Conservation (phyloP, 768 basidiomycete genomes). For the Multifurca ochricompacta region DNA sequence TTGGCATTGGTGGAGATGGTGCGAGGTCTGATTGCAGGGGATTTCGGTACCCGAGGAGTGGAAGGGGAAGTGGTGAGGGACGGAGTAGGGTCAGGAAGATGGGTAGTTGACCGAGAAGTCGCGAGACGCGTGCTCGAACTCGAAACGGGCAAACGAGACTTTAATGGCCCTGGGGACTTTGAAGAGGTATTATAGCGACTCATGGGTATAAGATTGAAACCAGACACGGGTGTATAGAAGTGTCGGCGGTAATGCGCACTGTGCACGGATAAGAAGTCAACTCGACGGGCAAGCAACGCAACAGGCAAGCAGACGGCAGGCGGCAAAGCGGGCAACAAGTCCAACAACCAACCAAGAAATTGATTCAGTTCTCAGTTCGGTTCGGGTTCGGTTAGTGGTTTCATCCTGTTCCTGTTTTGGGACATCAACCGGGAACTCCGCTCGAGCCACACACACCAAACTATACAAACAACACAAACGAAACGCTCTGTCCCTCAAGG, state of each 20-base stretch:
- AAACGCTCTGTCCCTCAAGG: not conserved
- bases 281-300: too few species aligned
- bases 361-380: too few species aligned
- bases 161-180: slow-evolving; percentile 1
- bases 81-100: not conserved
- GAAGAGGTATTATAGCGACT: not conserved
- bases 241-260: too few species aligned
- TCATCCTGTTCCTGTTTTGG: not conserved
- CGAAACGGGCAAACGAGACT: slow-evolving; percentile 10
- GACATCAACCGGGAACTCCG: slow-evolving; percentile 2
- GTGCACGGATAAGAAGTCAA: too few species aligned
- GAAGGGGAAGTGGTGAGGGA: not conserved
- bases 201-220: not conserved
- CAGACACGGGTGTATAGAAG: too few species aligned
- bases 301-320: too few species aligned
- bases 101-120: not conserved
- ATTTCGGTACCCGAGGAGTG: slow-evolving; percentile 3
- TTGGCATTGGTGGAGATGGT: slow-evolving; percentile 2
- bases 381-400: not conserved
- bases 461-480: not conserved
- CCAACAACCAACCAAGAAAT: too few species aligned
- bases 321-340: too few species aligned
- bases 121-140: not conserved
- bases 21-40: not conserved
- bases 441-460: not conserved